Evolutionary conservation across 805 yeast species (phyloP), one percentile per base, ranked within the genome.

Genomic region (Priceomyces haplophilus): DNA sequence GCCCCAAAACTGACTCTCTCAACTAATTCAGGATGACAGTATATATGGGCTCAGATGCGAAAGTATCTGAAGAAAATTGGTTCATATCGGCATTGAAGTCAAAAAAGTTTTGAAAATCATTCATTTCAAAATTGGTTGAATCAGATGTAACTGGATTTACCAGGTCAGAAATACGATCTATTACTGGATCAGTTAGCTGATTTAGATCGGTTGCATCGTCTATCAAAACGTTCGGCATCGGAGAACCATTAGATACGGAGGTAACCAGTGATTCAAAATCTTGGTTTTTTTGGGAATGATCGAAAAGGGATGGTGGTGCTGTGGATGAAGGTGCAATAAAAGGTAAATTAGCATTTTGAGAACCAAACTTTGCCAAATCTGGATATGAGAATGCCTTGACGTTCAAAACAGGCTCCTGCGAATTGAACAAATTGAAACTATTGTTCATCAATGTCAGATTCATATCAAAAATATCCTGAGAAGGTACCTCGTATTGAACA

Each of bases 361-460:
- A 7, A 31, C 38, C 40, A 36, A 34, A 42, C 15, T 38, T 37
- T 13, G 44, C 35, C 36, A 47, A 39, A 36, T 48, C 46, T 27
- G 52, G 52, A 4, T 38, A 47, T 2, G 47, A 43, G 17, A 38
- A 46, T 36, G 52, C 48, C 24, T 46, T 43, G 3, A 41, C 11
- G 12, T 41, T 31, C 18, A 27, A 18, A 21, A 17, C 12, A 8
- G 32, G 18, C n/a, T 43, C 19, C 17, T 37, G 34, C 27, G 36
- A 37, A 11, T 43, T 41, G 20, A 46, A 41, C 42, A 43, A 30
- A 40, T 44, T 46, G 32, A 49, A 44, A 41, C 47, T 49, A 34
- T 42, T 44, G 38, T 41, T 20, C 34, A 41, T 34, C 18, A 41
- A 16, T 25, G 41, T 38, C 24, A 41, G 48, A 11, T 30, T 38